Base-by-base conservation (phyloP, 352 stramenopile genomes). In the Phytophthora sp. region DNA sequence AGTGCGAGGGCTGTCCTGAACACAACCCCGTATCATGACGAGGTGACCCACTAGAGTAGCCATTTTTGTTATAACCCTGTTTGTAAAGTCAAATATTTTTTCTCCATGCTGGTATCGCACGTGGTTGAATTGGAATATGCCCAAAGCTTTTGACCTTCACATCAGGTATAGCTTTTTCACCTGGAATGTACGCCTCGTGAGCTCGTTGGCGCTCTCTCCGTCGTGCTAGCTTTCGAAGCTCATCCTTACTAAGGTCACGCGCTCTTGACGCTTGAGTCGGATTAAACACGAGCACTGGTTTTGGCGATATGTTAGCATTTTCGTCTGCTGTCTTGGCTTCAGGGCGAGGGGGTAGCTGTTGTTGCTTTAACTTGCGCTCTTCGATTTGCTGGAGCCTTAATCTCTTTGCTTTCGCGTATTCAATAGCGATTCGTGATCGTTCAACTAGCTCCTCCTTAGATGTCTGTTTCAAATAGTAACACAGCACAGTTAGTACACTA, bases 141-240 rank as follows among this genome's bases (percentile, higher is more conserved):
- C 81, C 79, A 46, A 90, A 92, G 53, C 80, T 90, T 41, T 88
- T 89, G 30, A 85, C 55, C 56, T 85, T 89, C 9, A 81, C 79
- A 32, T 89, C 77, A 17, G 67, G 60, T 37, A 80, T 74, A 38
- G 75, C 67, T n/a, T 59, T 53, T 2, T 77, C 62, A 9, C 79
- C 76, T 27, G 81, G 72, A 20, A 91, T 82, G 37, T 79, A 83
- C 8, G 66, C 35, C 11, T 87, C 76, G n/a, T 92, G 81, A 2
- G 81, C 81, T n/a, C 45, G 72, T 56, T 87, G 76, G 0, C 46
- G 73, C 31, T 73, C 35, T 1, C 82, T 69, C 24, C 66, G 51
- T 32, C 69, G 70, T 28, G 69, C 61, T 18, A 77, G 69, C 18
- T 49, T 69, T 31, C 69, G 66, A 42, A 92, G 45, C 28, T 88